Evolutionary conservation across 2,329 filamentous ascomycete genomes (phyloP), one percentile per base, ranked within the genome.

Genomic region (Claviceps cyperi): DNA sequence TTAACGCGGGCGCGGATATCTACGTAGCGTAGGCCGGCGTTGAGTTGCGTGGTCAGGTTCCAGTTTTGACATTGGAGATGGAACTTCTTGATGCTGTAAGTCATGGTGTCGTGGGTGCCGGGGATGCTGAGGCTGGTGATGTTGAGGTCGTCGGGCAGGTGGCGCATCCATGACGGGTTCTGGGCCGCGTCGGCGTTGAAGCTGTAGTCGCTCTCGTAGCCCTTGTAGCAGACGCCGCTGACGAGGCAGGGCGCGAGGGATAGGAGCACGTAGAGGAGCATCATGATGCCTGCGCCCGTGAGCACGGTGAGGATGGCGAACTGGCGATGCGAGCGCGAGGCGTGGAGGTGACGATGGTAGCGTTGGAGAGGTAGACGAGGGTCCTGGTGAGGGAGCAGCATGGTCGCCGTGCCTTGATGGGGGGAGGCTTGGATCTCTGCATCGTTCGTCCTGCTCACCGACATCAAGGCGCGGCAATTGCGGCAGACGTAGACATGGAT

Each of bases 51-150:
- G 14, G 52, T 55, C 21, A 77, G 63, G 54, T 66, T 66, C 55
- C 64, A 64, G 56, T 73, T 74, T 60, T 77, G 74, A 57, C 72
- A 75, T 57, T 72, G 67, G 47, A 69, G 65, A 8, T 52, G 50
- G 51, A 65, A 61, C 43, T 59, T 55, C 28, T 52, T 55, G 50
- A 72, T 61, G 43, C 61, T 58, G 54, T 69, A 72, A 17, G 74
- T 75, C 68, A 76, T 69, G 22, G 73, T 75, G 58, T 76, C 73
- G 61, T 76, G 73, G 1, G 73, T 75, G 32, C 74, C 74, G 0
- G 73, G 74, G 51, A 76, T 68, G 44, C 71, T 73, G 41, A 76
- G 64, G 47, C 60, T 65, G 35, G 70, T 64, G 36, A 76, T 59
- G 44, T 60, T 62, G 37, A 64, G 60, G 24, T 60, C 53, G 58